Evolutionary conservation across 75 land plant species (phyloP), one percentile per base, ranked within the genome.

Genomic region (Sequoia sempervirens): DNA sequence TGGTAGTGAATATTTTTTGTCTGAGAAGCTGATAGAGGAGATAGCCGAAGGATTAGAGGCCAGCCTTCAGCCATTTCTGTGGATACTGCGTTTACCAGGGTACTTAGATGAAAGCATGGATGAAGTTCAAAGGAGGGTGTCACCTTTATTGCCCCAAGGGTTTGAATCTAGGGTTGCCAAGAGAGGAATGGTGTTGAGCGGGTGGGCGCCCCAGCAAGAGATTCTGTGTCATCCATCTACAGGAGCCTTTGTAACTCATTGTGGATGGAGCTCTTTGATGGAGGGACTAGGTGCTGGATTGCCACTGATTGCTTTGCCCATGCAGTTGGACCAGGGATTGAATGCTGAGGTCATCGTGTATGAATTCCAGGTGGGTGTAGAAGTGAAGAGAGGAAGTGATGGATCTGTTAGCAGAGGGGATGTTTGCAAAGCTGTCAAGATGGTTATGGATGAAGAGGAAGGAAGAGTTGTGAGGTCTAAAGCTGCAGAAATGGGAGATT

Each of bases 251-350:
- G 2, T 87, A 5, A 80, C 81, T 6, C 87, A 86, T 47, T 83
- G 80, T 75, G 80, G 87, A 10, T 85, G 86, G 86, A 86, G 38
- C 79, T 86, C 87, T 2, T 43, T 54, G 3, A 70, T 86, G 58
- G 87, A 83, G 81, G 66, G 87, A n/a, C 7, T 76, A n/a, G 54
- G 80, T 79, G 47, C 28, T 26, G 87, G 85, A 5, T 37, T 86
- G 12, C 85, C 87, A 12, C 64, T 86, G 68, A 36, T 86, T 18
- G 70, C 53, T 8, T 52, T 82, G 84, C 87, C 87, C 15, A 38
- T 83, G 47, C 50, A 40, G 18, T 83, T 79, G 69, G 84, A 86
- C 32, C 87, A 86, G 69, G 43, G 46, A n/a, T 69, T 79, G 81
- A 78, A 32, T 38, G 85, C 70, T 26, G 23, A 43, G 12, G 34